Conservation (phyloP, 768 basidiomycete genomes). For the Serendipita sp. region DNA sequence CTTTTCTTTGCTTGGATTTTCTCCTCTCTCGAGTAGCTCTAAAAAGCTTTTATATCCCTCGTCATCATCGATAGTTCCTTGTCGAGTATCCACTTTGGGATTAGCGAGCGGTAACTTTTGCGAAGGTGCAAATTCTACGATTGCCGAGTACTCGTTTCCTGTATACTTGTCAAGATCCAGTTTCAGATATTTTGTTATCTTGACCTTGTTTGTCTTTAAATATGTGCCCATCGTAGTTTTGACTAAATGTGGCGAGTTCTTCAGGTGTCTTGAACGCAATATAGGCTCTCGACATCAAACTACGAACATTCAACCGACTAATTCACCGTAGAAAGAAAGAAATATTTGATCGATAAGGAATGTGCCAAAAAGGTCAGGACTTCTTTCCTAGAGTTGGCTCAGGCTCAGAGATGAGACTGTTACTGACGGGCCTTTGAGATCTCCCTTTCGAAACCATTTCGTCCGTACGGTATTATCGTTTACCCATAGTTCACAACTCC, state of each 20-base stretch:
- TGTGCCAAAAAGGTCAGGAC: too few species aligned
- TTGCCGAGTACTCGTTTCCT: constrained; percentile 78
- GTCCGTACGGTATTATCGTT: constrained; percentile 51
- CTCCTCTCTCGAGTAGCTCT: constrained; percentile 39
- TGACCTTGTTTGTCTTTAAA: constrained; percentile 84
- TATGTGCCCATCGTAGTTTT: constrained; percentile 78
- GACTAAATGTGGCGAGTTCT: constrained; percentile 53
- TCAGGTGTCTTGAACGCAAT: constrained; percentile 74
- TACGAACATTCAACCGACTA: constrained; percentile 65
- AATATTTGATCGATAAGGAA: too few species aligned
- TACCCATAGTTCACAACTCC: constrained; percentile 74
- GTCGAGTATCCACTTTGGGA: constrained; percentile 60
- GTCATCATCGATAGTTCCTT: constrained; percentile 82
- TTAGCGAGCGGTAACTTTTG: constrained; percentile 70
- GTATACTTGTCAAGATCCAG: constrained; percentile 3
- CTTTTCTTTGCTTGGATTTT: constrained; percentile 29
- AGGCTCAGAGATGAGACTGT: constrained; percentile 20
- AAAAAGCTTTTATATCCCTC: constrained; percentile 75
- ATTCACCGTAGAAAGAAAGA: too few species aligned
- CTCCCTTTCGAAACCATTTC: constrained; percentile 31
- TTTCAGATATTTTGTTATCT: constrained; percentile 12
- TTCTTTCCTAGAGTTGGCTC: too few species aligned
- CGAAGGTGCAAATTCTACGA: constrained; percentile 89
- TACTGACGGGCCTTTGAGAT: constrained; percentile 50
- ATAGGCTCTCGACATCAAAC: constrained; percentile 76